Conservation (phyloP, 352 stramenopile species). For the Discostella stelligera region DNA sequence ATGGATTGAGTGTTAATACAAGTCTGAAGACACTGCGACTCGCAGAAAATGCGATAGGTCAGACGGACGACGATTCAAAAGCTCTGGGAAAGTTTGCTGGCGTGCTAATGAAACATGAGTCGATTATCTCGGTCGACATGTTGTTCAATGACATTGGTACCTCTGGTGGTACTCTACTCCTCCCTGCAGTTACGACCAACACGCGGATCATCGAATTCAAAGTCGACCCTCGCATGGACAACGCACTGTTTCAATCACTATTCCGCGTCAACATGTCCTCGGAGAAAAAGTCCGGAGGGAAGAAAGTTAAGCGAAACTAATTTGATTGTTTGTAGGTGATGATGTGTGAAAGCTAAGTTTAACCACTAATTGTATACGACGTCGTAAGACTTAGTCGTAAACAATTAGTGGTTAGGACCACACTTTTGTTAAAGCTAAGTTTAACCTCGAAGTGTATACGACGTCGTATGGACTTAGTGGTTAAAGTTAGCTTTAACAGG, state of each 20-base stretch:
- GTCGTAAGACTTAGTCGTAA: too few relatives aligned
- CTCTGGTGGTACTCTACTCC: slow-evolving; percentile 21
- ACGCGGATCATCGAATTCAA: slow-evolving; percentile 47
- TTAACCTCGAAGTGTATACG: too few relatives aligned
- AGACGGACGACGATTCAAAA: slow-evolving; percentile 35
- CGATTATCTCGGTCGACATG: slow-evolving; percentile 47
- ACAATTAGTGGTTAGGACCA: too few relatives aligned
- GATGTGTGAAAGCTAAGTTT: too few relatives aligned
- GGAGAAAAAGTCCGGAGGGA: slow-evolving; percentile 37
- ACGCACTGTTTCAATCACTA: slow-evolving; percentile 36
- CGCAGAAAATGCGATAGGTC: slow-evolving; percentile 41
- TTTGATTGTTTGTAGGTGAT: slow-evolving; percentile 18
- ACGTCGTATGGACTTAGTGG: too few relatives aligned
- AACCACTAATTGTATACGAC: too few relatives aligned
- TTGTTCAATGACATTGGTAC: slow-evolving; percentile 51
- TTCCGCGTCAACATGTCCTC: slow-evolving; percentile 23
- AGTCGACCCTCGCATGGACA: slow-evolving; percentile 41
- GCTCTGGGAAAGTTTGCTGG: slow-evolving; percentile 40
- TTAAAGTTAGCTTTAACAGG: too few relatives aligned
- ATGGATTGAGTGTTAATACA: slow-evolving; percentile 39
- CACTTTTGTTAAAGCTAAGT: too few relatives aligned
- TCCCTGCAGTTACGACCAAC: slow-evolving; percentile 33
- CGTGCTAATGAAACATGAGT: slow-evolving; percentile 33
- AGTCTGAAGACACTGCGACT: slow-evolving; percentile 43
- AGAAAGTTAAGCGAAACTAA: slow-evolving; percentile 28